A percentile compares a stretch with the other conserved stretches of the same genome.
These are phyloP conservation scores for Lepidium aucheri DNA, from an alignment of 345 rosid species.

Conservation along the genomic window DNA sequence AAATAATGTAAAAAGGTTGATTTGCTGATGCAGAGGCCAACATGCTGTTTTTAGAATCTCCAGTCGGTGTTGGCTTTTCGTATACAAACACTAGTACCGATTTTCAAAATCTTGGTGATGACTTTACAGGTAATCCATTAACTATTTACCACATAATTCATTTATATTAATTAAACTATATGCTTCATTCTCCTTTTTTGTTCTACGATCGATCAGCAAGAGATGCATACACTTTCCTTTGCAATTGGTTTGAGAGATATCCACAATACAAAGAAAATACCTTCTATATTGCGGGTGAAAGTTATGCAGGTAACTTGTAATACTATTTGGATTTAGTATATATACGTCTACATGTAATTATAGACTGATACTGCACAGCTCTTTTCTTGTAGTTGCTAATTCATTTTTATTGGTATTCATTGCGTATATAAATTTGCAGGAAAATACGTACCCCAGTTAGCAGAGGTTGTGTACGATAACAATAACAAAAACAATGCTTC, in stretches of 20 bases:
- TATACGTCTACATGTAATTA: too few relatives aligned
- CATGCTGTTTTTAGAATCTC: conserved; percentile 94
- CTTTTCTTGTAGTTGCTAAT: neutral
- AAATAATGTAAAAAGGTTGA: conserved; percentile 52
- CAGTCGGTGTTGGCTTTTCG: conserved; percentile 96
- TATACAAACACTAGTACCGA: conserved; percentile 69
- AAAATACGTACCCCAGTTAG: conserved; percentile 75
- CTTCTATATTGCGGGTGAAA: conserved; percentile 92
- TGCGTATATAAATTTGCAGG: conserved; percentile 29
- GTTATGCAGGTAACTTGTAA: conserved; percentile 67
- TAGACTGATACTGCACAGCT: neutral
- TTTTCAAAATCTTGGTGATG: conserved; percentile 57
- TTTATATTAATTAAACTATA: neutral
- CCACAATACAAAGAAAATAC: conserved; percentile 45
- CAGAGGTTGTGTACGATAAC: conserved; percentile 46
- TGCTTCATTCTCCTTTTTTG: conserved; percentile 1
- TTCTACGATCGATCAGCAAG: conserved; percentile 41
- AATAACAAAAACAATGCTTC: conserved; percentile 51
- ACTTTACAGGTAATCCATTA: conserved; percentile 45
- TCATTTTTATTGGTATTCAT: neutral
- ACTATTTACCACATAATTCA: neutral
- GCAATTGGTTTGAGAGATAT: conserved; percentile 64
- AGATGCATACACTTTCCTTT: conserved; percentile 72
- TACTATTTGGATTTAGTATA: neutral
- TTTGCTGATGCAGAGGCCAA: conserved; percentile 59